These are phyloP conservation scores for Pyrenochaeta sp. DNA, from an alignment of 2,329 filamentous ascomycete species.

Conservation along the genomic window DNA sequence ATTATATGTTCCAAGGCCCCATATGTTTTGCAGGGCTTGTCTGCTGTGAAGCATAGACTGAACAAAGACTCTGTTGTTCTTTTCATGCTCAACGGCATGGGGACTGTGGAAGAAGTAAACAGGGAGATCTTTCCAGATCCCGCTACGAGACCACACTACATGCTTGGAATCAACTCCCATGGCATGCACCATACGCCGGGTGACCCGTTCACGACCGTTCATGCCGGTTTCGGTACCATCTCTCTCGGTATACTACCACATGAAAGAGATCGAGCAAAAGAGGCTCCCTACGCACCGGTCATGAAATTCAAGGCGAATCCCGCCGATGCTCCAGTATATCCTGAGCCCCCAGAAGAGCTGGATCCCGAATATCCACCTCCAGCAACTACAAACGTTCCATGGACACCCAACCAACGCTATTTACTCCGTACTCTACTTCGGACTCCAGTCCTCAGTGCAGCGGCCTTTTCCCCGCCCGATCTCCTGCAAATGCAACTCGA, in stretches of 20 bases:
- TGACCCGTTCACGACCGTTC: slow-evolving; percentile 62
- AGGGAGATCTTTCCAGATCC: slow-evolving; percentile 73
- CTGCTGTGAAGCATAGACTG: slow-evolving; percentile 72
- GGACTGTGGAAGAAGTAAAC: slow-evolving; percentile 81
- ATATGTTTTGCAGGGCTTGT: slow-evolving; percentile 71
- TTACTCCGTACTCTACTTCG: slow-evolving; percentile 71
- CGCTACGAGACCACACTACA: slow-evolving; percentile 73
- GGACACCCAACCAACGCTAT: slow-evolving; percentile 62
- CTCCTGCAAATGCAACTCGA: slow-evolving; percentile 81
- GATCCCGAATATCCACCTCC: slow-evolving; percentile 24
- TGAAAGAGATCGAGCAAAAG: slow-evolving; percentile 40
- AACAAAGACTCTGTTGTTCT: slow-evolving; percentile 74
- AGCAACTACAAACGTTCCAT: slow-evolving; percentile 31
- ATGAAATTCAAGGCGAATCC: slow-evolving; percentile 19
- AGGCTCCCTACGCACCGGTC: slow-evolving; percentile 34
- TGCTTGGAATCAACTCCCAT: slow-evolving; percentile 74
- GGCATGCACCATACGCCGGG: slow-evolving; percentile 57
- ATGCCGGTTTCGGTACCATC: slow-evolving; percentile 68
- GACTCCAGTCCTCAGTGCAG: slow-evolving; percentile 68
- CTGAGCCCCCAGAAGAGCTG: slow-evolving; percentile 19
- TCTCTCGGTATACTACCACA: slow-evolving; percentile 62
- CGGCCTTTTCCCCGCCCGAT: slow-evolving; percentile 65
- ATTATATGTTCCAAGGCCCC: slow-evolving; percentile 81
- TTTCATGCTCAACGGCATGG: slow-evolving; percentile 83
- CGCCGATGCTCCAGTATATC: slow-evolving; percentile 3